A percentile compares a stretch with the other conserved stretches of the same genome.
phyloP scores from a whole-genome alignment of 805 yeast genomes.

The Jamesozyma spencerorum region DNA sequence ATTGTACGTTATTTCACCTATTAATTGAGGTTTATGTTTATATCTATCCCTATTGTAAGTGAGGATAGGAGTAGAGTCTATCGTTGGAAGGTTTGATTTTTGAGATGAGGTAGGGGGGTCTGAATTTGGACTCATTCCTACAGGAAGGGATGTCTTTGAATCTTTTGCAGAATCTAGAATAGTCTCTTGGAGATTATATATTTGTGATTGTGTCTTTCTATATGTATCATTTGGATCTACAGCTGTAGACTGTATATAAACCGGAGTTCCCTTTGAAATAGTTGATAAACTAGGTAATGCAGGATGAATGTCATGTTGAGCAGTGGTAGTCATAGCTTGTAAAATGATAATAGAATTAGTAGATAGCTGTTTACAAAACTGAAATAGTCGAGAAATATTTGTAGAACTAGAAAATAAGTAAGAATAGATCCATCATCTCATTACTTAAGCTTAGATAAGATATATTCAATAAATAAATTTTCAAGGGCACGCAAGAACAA shows the following conservation, averaged over 20 bases:
- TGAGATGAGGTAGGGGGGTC: background rate
- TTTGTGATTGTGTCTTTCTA: constrained; percentile 27
- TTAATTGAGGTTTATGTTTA: constrained; percentile 3
- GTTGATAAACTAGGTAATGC: no score
- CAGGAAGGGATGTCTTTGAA: background rate
- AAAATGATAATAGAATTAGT: no score
- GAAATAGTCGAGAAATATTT: no score
- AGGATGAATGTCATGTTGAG: no score
- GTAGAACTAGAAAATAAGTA: no score
- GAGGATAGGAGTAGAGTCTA: constrained; percentile 7
- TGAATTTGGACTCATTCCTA: background rate
- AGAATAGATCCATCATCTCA: no score
- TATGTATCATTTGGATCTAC: constrained; percentile 16
- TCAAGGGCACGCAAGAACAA: no score
- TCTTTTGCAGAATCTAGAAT: constrained; percentile 22
- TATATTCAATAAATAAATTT: no score
- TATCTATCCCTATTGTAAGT: constrained; percentile 6
- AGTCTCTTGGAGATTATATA: constrained; percentile 28
- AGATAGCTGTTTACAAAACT: no score
- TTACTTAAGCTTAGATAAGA: no score
- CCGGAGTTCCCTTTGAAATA: background rate
- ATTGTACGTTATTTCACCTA: constrained; percentile 17
- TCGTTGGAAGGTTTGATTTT: background rate
- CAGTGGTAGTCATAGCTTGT: no score
- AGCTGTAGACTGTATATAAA: background rate